These are phyloP conservation scores for Beta vulgaris DNA, from an alignment of 148 eudicot genomes.

Conservation along the genomic window DNA sequence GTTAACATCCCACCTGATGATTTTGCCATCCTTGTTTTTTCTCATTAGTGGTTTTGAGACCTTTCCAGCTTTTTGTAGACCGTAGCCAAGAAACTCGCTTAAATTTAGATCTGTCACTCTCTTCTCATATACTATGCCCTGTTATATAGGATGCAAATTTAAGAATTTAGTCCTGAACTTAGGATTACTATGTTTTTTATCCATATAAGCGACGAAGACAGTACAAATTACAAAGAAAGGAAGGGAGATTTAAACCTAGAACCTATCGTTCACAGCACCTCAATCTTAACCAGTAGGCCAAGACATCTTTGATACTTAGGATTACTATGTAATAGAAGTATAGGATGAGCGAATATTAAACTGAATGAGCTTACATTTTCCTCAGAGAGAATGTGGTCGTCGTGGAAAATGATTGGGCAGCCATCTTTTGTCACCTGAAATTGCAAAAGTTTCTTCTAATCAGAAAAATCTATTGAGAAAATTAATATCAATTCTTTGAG, in stretches of 20 bases:
- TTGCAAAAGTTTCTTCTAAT: neutral
- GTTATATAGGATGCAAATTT: too few species aligned
- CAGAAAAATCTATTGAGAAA: too few species aligned
- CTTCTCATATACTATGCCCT: constrained; percentile 65
- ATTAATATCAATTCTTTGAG: too few species aligned
- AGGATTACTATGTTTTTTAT: too few species aligned
- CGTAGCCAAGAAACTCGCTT: constrained; percentile 61
- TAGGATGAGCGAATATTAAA: neutral
- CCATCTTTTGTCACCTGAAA: constrained; percentile 86
- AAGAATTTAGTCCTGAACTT: too few species aligned
- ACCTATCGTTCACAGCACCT: too few species aligned
- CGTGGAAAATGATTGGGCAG: constrained; percentile 85
- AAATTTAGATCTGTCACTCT: constrained; percentile 68
- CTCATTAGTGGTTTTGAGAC: constrained; percentile 59
- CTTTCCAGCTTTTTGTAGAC: constrained; percentile 48
- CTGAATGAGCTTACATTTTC: constrained; percentile 51
- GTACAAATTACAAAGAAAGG: too few species aligned
- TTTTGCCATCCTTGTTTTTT: constrained; percentile 66
- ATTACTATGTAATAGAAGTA: too few species aligned
- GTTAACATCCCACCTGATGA: constrained; percentile 69
- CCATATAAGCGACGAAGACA: too few species aligned
- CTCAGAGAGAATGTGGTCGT: constrained; percentile 62
- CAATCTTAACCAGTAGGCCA: too few species aligned
- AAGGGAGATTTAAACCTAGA: too few species aligned
- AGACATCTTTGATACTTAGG: too few species aligned